Evolutionary conservation across 108 stramenopile species (phyloP).

Genomic region (Cyclotella cryptica): DNA sequence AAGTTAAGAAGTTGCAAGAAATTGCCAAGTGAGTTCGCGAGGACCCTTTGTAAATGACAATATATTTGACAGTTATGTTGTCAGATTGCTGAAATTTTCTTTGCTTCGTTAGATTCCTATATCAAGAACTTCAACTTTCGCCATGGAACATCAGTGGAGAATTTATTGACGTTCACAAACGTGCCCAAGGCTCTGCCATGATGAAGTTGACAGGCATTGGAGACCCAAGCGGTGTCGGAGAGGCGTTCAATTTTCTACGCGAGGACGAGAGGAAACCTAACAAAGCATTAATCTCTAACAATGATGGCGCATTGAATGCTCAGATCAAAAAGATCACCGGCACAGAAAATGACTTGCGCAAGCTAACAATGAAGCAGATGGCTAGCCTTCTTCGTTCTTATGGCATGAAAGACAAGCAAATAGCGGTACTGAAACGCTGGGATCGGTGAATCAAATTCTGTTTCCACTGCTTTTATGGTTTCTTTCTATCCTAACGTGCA

Average conservation of each 20-base stretch:
- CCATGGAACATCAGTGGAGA: constrained; percentile 89
- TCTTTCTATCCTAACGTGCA: background rate
- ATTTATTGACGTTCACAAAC: constrained; percentile 90
- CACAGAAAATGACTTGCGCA: constrained; percentile 88
- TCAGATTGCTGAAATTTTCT: background rate
- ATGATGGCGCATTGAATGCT: constrained; percentile 68
- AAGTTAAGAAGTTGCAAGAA: constrained; percentile 75
- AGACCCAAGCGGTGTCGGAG: constrained; percentile 85
- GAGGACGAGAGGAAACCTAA: constrained; percentile 72
- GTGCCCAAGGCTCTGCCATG: constrained; percentile 82
- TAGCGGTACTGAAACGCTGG: constrained; percentile 91
- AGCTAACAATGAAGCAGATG: constrained; percentile 94
- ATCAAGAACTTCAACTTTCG: constrained; percentile 82
- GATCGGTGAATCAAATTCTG: constrained; percentile 56
- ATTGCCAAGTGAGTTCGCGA: constrained; percentile 61
- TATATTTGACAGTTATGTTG: background rate
- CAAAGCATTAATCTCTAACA: constrained; percentile 56
- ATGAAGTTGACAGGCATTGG: constrained; percentile 91
- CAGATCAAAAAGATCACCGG: constrained; percentile 90
- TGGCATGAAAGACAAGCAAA: constrained; percentile 84
- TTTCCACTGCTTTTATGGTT: background rate
- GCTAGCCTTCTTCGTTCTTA: constrained; percentile 76
- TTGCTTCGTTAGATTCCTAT: constrained; percentile 64
- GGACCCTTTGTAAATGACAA: background rate
- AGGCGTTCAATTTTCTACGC: constrained; percentile 80